Percentiles rank a stretch among this genome's conserved stretches.
Conservation (phyloP, 805 yeast genomes). For the Yamadazyma phyllophila region DNA sequence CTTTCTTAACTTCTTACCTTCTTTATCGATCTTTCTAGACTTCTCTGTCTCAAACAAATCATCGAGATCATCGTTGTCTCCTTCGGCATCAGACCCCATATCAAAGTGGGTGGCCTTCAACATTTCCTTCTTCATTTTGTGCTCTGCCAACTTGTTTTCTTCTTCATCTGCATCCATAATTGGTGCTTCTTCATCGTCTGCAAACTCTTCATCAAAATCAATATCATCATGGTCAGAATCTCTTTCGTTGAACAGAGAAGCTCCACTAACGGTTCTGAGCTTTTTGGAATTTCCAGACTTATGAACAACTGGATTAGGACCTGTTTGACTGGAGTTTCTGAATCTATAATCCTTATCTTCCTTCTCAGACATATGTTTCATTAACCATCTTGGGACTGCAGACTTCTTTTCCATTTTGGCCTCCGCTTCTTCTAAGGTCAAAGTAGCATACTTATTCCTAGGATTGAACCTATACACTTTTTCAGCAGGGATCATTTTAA, state of each 20-base stretch:
- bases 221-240: conserved; percentile 87
- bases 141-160: conserved; percentile 86
- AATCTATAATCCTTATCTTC: conserved; percentile 49
- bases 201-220: conserved; percentile 95
- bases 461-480: conserved; percentile 93
- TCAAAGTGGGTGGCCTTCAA: conserved; percentile 72
- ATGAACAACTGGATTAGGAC: conserved; percentile 4
- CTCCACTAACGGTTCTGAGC: conserved; percentile 45
- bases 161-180: conserved; percentile 95
- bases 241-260: conserved; percentile 42
- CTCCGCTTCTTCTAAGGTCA: conserved; percentile 95
- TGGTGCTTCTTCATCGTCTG: conserved; percentile 98
- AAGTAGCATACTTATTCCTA: conserved; percentile 87
- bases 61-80: conserved; percentile 54
- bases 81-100: conserved; percentile 50
- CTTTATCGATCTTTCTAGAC: conserved; percentile 76
- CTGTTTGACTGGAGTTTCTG: conserved; percentile 22
- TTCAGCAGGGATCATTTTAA: conserved; percentile 92
- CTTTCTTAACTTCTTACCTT: conserved; percentile 81
- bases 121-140: conserved; percentile 81
- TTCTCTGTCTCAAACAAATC: conserved; percentile 65
- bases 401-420: conserved; percentile 81
- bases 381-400: conserved; percentile 88
- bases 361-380: conserved; percentile 78
- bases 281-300: conserved; percentile 11